Percentiles rank a stretch among this genome's conserved stretches.
Evolutionary conservation across 805 yeast genomes (phyloP).

Genomic region (Lipomyces japonicus): DNA sequence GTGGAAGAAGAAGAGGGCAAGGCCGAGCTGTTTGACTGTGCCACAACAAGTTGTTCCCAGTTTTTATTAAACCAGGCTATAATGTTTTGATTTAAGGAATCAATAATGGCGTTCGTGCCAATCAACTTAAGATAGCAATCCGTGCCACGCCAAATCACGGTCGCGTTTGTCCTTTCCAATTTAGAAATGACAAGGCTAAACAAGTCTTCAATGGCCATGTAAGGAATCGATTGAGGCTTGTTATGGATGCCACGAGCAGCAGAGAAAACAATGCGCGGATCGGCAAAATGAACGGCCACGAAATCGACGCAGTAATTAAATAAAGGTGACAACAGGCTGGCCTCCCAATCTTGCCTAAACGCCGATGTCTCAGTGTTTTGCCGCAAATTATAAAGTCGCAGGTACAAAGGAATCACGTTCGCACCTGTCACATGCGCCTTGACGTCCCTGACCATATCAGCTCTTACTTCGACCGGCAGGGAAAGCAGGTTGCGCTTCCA

Average conservation of each 20-base stretch:
- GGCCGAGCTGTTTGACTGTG: background rate
- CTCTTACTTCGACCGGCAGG: constrained; percentile 14
- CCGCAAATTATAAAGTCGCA: constrained; percentile 16
- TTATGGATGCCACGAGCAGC: constrained; percentile 14
- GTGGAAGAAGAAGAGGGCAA: constrained; percentile 1
- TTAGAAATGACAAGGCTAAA: constrained; percentile 3
- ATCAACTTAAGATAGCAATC: constrained; percentile 21
- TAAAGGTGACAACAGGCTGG: constrained; percentile 15
- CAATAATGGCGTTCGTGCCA: constrained; percentile 13
- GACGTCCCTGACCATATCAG: constrained; percentile 20
- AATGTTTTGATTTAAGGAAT: constrained; percentile 5
- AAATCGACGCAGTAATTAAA: constrained; percentile 14
- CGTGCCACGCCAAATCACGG: constrained; percentile 24
- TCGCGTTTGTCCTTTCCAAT: constrained; percentile 10
- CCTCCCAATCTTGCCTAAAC: constrained; percentile 24
- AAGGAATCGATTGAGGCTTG: constrained; percentile 12
- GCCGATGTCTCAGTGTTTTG: constrained; percentile 16
- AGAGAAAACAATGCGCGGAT: constrained; percentile 24
- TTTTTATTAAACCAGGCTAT: constrained; percentile 16
- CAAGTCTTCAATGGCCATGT: constrained; percentile 20
- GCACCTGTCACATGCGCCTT: constrained; percentile 11
- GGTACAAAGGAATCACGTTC: constrained; percentile 17
- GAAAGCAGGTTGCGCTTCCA: constrained; percentile 24
- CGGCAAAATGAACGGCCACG: constrained; percentile 14
- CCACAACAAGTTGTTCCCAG: constrained; percentile 20